A percentile compares a stretch with the other conserved stretches of the same genome.
phyloP scores from a whole-genome alignment of 306 rosid genomes.

The Castanea crenata region DNA sequence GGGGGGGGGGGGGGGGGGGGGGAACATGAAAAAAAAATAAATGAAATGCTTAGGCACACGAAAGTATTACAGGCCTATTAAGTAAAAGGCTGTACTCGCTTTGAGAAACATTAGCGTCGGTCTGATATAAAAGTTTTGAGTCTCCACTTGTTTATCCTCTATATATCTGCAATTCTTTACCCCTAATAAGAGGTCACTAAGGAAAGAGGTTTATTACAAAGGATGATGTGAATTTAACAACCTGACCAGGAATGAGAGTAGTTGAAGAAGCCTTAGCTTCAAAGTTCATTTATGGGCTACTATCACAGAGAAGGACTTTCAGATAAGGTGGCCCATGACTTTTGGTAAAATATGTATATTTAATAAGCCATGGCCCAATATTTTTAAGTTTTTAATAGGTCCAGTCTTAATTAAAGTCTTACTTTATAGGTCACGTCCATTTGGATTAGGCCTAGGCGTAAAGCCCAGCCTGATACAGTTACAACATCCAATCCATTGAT shows the following conservation, averaged over 20 bases:
- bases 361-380: constrained; percentile 3
- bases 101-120: background rate
- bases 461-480: background rate
- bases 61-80: background rate
- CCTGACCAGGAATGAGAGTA: background rate
- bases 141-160: background rate
- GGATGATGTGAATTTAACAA: background rate
- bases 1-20: too few relatives aligned
- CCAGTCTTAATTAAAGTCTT: background rate
- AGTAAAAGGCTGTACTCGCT: background rate
- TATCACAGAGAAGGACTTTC: background rate
- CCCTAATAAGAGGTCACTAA: too few relatives aligned
- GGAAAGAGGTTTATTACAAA: too few relatives aligned
- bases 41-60: background rate
- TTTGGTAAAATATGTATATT: background rate
- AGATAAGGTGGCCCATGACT: constrained; percentile 7
- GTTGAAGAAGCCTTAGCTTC: constrained; percentile 21
- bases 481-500: background rate
- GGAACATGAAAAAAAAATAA: background rate
- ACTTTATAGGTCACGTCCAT: background rate
- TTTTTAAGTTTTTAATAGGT: background rate
- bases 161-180: too few relatives aligned
- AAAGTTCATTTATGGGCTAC: constrained; percentile 25
- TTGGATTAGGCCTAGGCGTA: background rate
- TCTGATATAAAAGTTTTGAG: background rate